Evolutionary conservation across 768 basidiomycete genomes (phyloP).

Genomic region (Auricularia heimuer): DNA sequence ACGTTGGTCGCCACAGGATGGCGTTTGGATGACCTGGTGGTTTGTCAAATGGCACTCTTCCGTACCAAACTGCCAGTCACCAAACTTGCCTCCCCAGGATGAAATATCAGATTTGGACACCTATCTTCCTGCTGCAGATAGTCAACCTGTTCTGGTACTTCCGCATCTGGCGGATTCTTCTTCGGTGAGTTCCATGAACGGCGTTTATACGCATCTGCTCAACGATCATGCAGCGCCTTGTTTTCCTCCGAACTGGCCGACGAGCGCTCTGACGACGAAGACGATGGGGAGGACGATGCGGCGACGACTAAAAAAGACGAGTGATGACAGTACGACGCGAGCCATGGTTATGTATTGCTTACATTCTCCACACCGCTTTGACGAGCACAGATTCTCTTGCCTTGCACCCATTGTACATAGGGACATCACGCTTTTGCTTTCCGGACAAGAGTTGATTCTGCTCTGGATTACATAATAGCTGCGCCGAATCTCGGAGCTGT

Average conservation of each 20-base stretch:
- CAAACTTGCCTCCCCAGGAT: constrained; percentile 33
- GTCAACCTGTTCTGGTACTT: constrained; percentile 93
- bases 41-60: constrained; percentile 6
- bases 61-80: background rate
- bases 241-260: constrained; percentile 43
- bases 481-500: background rate
- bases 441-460: too few species aligned
- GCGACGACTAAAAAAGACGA: constrained; percentile 5
- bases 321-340: background rate
- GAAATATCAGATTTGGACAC: constrained; percentile 68
- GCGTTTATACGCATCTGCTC: too few species aligned
- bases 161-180: constrained; percentile 68
- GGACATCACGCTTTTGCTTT: too few species aligned
- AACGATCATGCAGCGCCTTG: constrained; percentile 37
- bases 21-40: constrained; percentile 62
- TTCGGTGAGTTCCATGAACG: constrained; percentile 40
- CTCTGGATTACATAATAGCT: background rate
- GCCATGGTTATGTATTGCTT: too few species aligned
- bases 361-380: too few species aligned
- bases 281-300: constrained; percentile 42
- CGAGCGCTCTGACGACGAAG: constrained; percentile 59
- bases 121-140: constrained; percentile 64
- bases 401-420: too few species aligned
- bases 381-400: too few species aligned
- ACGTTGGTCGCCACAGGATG: constrained; percentile 49